These are phyloP conservation scores for Babesia gibsoni DNA, from an alignment of 169 alveolate species.

Conservation along the genomic window DNA sequence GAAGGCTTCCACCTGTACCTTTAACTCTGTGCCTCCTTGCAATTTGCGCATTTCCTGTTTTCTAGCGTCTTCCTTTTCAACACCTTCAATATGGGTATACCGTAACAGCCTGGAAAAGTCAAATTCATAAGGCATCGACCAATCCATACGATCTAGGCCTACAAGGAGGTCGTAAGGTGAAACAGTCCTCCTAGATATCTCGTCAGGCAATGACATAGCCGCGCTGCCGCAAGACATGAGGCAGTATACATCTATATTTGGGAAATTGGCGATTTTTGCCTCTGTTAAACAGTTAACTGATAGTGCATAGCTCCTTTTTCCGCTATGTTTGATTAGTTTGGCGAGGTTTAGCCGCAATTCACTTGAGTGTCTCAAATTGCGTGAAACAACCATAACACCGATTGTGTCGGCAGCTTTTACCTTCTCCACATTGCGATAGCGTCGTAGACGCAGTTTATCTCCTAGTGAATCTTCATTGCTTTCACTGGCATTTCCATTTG, in stretches of 20 bases:
- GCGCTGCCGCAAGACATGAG: slow-evolving; percentile 65
- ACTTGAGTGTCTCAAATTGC: slow-evolving; percentile 26
- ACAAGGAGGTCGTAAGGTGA: slow-evolving; percentile 71
- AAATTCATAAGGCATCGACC: slow-evolving; percentile 62
- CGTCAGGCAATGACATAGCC: slow-evolving; percentile 46
- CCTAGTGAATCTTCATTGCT: neutral
- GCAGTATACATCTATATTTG: slow-evolving; percentile 64
- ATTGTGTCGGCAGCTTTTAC: slow-evolving; percentile 40
- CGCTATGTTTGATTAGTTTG: slow-evolving; percentile 38
- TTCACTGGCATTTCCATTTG: neutral
- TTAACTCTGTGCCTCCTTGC: slow-evolving; percentile 17
- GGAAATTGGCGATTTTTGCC: slow-evolving; percentile 70
- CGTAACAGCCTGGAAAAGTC: slow-evolving; percentile 44
- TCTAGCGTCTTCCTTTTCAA: neutral
- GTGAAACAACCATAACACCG: slow-evolving; percentile 63
- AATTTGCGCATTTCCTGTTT: slow-evolving; percentile 1
- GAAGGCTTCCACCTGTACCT: slow-evolving; percentile 17
- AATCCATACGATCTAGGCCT: slow-evolving; percentile 59
- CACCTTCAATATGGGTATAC: neutral
- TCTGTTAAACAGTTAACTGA: slow-evolving; percentile 69
- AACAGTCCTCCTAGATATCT: slow-evolving; percentile 42
- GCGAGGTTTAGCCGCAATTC: slow-evolving; percentile 42
- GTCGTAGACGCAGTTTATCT: slow-evolving; percentile 33
- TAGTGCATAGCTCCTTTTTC: slow-evolving; percentile 50
- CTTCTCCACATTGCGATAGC: slow-evolving; percentile 67